Evolutionary conservation across 169 alveolate genomes (phyloP).

Genomic region (Plasmodium chabaudi): DNA sequence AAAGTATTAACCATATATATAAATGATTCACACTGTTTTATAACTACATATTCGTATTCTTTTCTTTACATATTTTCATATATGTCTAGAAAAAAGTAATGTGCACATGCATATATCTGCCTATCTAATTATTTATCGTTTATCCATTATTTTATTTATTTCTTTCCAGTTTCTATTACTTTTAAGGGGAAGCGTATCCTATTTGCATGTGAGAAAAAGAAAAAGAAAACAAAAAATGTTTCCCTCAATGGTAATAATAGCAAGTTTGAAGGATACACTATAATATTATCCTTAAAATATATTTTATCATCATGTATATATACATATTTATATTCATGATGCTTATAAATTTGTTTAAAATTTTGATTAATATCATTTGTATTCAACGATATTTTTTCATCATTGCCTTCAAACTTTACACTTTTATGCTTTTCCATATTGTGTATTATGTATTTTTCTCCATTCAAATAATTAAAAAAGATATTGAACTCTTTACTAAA

Average conservation of each 20-base stretch:
- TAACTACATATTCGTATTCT: not conserved
- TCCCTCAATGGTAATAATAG: slow-evolving; percentile 44
- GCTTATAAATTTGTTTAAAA: slow-evolving; percentile 38
- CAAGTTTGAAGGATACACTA: slow-evolving; percentile 44
- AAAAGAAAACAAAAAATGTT: slow-evolving; percentile 47
- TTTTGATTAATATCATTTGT: not conserved
- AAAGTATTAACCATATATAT: not conserved
- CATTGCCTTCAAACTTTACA: not conserved
- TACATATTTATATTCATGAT: slow-evolving; percentile 19
- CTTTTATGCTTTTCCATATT: not conserved
- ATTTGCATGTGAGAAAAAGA: slow-evolving; percentile 59
- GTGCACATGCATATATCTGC: too few relatives aligned
- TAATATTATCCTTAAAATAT: not conserved
- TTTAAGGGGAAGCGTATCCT: slow-evolving; percentile 6
- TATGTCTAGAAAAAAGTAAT: too few relatives aligned
- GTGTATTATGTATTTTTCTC: slow-evolving; percentile 40
- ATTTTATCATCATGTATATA: slow-evolving; percentile 48
- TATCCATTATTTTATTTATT: not conserved
- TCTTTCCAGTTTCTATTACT: slow-evolving; percentile 18
- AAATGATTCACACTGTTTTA: not conserved
- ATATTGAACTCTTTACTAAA: not conserved
- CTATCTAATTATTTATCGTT: not conserved
- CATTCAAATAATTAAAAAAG: slow-evolving; percentile 1
- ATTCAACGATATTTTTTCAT: not conserved
- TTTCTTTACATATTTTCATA: not conserved